Evolutionary conservation across 2,329 filamentous ascomycete genomes (phyloP).

Genomic region (Microascus cirrosus): DNA sequence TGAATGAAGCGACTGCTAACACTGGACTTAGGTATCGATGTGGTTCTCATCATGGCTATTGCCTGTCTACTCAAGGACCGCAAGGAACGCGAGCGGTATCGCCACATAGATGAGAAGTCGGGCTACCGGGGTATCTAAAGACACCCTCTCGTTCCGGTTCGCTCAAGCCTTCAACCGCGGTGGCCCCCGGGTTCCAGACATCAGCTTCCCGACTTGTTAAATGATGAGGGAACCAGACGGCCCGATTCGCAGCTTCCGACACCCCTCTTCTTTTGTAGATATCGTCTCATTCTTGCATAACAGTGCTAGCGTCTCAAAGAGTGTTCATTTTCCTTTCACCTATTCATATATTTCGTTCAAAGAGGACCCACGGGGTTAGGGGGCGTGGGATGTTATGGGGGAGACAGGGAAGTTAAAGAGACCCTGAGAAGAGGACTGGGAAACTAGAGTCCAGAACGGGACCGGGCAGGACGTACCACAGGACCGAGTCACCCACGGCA

Average conservation of each 20-base stretch:
- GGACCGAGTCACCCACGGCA: no score
- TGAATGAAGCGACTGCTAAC: background rate
- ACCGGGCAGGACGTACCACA: no score
- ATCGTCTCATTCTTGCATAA: background rate
- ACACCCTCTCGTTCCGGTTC: background rate
- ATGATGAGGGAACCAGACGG: background rate
- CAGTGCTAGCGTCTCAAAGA: background rate
- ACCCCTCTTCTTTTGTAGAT: background rate
- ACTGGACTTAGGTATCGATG: conserved; percentile 42
- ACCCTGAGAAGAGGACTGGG: background rate
- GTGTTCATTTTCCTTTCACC: background rate
- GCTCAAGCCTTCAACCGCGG: background rate
- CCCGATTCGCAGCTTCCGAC: background rate
- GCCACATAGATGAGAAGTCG: conserved; percentile 71
- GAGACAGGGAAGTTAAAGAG: background rate
- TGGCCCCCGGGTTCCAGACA: background rate
- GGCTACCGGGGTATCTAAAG: conserved; percentile 38
- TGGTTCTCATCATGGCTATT: conserved; percentile 56
- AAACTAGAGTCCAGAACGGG: no score
- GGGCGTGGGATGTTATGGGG: no score
- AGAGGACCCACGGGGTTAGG: background rate
- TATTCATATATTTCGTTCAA: background rate
- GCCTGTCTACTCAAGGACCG: conserved; percentile 72
- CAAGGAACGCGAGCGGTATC: conserved; percentile 68
- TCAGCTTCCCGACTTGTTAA: background rate